Evolutionary conservation across 768 basidiomycete genomes (phyloP).

Genomic region (Mycena maculata): DNA sequence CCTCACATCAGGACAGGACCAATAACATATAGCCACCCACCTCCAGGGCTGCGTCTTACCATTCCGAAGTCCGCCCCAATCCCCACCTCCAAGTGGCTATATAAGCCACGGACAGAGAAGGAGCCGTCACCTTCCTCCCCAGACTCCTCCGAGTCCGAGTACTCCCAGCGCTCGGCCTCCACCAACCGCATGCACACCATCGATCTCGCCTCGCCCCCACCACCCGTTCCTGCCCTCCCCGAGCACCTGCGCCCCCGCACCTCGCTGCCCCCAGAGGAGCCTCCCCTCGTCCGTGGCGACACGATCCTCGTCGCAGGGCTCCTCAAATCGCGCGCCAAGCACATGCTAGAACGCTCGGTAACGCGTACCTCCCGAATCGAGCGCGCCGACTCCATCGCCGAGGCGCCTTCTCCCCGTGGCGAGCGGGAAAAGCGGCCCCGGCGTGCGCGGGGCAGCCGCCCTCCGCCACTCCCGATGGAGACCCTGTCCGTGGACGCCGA

Average conservation of each 20-base stretch:
- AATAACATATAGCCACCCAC: neutral
- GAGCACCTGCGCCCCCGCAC: constrained; percentile 14
- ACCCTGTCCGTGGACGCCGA: constrained; percentile 1
- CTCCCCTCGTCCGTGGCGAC: constrained; percentile 27
- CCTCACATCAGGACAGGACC: constrained; percentile 2
- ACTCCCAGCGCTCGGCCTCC: constrained; percentile 27
- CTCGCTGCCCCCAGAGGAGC: constrained; percentile 25
- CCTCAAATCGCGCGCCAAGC: constrained; percentile 32
- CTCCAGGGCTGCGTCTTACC: constrained; percentile 15
- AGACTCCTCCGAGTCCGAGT: constrained; percentile 23
- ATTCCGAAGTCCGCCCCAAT: constrained; percentile 9
- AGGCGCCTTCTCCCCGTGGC: constrained; percentile 1
- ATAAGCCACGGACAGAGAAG: neutral
- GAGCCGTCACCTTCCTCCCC: constrained; percentile 14
- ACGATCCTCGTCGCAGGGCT: constrained; percentile 24
- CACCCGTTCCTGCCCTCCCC: constrained; percentile 20
- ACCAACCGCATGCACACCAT: constrained; percentile 22
- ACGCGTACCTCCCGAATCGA: constrained; percentile 30
- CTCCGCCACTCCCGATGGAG: neutral
- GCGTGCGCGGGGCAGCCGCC: neutral
- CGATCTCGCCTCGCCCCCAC: constrained; percentile 7
- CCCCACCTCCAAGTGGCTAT: neutral
- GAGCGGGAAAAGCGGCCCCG: neutral
- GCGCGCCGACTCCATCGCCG: constrained; percentile 32
- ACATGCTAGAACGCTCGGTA: constrained; percentile 6